Conservation (phyloP, 75 land plant species). For the Ceratopteris richardii region DNA sequence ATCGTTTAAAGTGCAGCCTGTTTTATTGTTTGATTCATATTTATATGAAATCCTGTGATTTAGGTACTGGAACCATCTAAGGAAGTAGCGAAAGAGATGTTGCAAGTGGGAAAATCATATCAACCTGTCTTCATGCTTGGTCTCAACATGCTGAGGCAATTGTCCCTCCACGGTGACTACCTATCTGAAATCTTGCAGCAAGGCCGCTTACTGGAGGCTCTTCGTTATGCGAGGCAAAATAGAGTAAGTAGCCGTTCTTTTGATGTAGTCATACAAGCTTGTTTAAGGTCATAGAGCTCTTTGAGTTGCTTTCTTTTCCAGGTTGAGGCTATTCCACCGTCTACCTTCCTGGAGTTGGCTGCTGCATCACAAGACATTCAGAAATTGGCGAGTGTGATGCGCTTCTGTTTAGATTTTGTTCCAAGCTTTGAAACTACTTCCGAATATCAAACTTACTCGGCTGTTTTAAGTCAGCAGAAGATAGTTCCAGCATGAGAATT, state of each 20-base stretch:
- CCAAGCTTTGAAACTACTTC: conserved; percentile 62
- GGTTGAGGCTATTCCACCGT: conserved; percentile 64
- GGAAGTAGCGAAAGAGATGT: conserved; percentile 71
- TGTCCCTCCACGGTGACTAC: conserved; percentile 62
- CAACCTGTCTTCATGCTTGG: conserved; percentile 49
- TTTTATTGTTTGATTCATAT: too few relatives aligned
- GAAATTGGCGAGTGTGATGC: conserved; percentile 62
- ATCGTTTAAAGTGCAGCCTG: too few relatives aligned
- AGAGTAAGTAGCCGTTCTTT: conserved; percentile 29
- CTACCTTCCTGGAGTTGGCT: conserved; percentile 77
- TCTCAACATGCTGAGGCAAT: conserved; percentile 64
- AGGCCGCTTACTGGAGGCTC: conserved; percentile 67
- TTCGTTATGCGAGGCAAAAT: conserved; percentile 63
- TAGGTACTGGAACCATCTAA: conserved; percentile 87
- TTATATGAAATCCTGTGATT: not conserved
- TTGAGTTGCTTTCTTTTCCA: conserved; percentile 10
- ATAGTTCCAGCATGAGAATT: too few relatives aligned
- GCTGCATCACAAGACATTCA: conserved; percentile 46
- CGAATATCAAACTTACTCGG: conserved; percentile 43
- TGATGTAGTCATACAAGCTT: not conserved
- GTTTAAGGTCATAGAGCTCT: not conserved
- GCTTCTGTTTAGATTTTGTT: conserved; percentile 77
- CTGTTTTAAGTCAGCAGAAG: conserved; percentile 30
- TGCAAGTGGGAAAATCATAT: conserved; percentile 59
- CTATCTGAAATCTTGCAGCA: conserved; percentile 48